phyloP scores from a whole-genome alignment of 1,284 basidiomycete genomes.

The Ustilago sp. region DNA sequence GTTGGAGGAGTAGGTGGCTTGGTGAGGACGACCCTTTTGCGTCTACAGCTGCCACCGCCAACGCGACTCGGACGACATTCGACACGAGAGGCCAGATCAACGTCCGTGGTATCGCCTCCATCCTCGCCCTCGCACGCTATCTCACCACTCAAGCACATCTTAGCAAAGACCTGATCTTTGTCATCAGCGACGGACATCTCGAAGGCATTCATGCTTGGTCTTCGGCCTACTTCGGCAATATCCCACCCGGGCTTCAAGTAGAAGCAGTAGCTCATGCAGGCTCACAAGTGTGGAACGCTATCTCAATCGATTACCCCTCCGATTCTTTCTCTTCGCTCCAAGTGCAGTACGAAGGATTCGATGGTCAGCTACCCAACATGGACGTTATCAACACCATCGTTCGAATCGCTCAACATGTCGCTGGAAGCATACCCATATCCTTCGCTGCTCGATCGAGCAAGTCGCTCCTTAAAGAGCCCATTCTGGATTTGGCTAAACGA shows the following conservation, averaged over 20 bases:
- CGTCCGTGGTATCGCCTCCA: slow-evolving; percentile 84
- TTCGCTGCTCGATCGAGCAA: slow-evolving; percentile 10
- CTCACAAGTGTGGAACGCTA: slow-evolving; percentile 80
- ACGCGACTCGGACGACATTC: slow-evolving; percentile 6
- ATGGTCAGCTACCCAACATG: slow-evolving; percentile 94
- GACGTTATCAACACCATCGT: slow-evolving; percentile 88
- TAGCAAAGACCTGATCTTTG: slow-evolving; percentile 81
- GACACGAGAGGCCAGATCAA: slow-evolving; percentile 75
- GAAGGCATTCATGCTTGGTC: slow-evolving; percentile 95
- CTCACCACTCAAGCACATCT: slow-evolving; percentile 72
- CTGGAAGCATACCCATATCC: slow-evolving; percentile 67
- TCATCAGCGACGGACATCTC: slow-evolving; percentile 87
- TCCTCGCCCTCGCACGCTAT: slow-evolving; percentile 84
- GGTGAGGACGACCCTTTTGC: slow-evolving; percentile 39
- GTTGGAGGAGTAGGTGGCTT: slow-evolving; percentile 69
- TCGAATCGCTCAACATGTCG: slow-evolving; percentile 79
- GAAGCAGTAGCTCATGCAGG: slow-evolving; percentile 73
- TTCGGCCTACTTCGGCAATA: slow-evolving; percentile 80
- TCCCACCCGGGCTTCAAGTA: slow-evolving; percentile 76
- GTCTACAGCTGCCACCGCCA: slow-evolving; percentile 14
- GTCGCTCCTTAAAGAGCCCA: slow-evolving; percentile 17
- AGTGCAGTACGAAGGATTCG: slow-evolving; percentile 91
- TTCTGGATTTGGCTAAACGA: slow-evolving; percentile 11
- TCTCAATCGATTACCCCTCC: slow-evolving; percentile 94
- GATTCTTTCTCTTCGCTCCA: slow-evolving; percentile 96